Base-by-base conservation (phyloP, 108 stramenopile species). In the Nannochloropsis gaditana region DNA sequence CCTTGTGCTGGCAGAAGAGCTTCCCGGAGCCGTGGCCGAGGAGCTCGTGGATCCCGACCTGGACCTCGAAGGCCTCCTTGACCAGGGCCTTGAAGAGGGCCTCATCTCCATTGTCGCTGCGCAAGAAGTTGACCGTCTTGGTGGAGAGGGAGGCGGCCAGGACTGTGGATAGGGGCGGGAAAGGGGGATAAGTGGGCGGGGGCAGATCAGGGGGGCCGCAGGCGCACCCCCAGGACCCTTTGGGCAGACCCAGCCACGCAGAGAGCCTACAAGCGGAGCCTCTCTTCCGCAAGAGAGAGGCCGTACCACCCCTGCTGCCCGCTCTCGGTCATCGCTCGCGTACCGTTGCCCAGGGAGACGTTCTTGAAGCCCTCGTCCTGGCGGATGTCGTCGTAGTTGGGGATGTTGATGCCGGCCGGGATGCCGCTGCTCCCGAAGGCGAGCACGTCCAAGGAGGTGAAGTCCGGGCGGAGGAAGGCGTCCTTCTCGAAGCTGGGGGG, bases 361-460 rank as follows among this genome's bases (percentile, higher is more conserved):
- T 82, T 82, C 45, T 82, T 82, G 9, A 82, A 82, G 43, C 82
- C 82, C 82, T 82, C 82, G 9, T 45, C 21, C 21, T 82, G 82
- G 19, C 82, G 15, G 15, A 82, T 82, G 21, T 82, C 82, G 82
- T 82, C 82, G 9, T 82, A 82, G 9, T 82, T 82, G 15, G 82
- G 82, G 82, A 82, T 82, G 9, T 82, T 82, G 45, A 82, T 82
- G 15, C 82, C 82, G 45, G 82, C 82, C 17, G 82, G 82, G 82
- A 82, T 45, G 17, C 82, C 82, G 43, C 44, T 45, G 9, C 44
- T 45, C 19, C 82, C 82, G 82, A 82, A 82, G 21, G 82, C 15
- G 19, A 82, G 19, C 19, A 82, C 45, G 45, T 82, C 82, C 43
- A 82, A 45, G 82, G 44, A 45, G 6, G 82, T 82, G 21, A 82